Base-by-base conservation (phyloP, 2,329 filamentous ascomycete species). In the Dothideomycetes sp. region DNA sequence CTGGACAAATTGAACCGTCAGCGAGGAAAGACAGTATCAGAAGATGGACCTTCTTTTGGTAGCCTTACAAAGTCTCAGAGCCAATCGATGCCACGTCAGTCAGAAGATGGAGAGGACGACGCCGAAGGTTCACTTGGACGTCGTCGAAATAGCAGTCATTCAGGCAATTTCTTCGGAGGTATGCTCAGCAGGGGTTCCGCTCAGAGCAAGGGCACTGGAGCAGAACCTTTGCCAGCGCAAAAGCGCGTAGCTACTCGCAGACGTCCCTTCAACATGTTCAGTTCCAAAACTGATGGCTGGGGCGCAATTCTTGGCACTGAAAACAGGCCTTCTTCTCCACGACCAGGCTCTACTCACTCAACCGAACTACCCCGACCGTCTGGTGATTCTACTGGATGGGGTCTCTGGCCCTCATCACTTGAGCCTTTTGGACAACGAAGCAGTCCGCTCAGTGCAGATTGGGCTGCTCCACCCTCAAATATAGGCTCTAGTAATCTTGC, bases 311-410 rank as follows among this genome's bases (percentile, higher is more conserved):
- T 61, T 42, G 57, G 57, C 8, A 43, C 48, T 11, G 60, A 64
- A 5, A 51, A 42, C 19, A 46, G 63, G 14, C 63, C 66, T 11
- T 55, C 60, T 0, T 67, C 64, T 30, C 79, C 83, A 1, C 68
- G 82, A 14, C 81, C 83, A 10, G 67, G 51, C 37, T 47, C 64
- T 49, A 55, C 64, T 5, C 57, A 61, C 41, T 60, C 57, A 0
- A 71, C 70, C 4, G 81, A 84, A 43, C 67, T 88, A 38, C 81
- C 84, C 2, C 72, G 84, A 35, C 85, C 84, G 4, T 88, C 84
- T 1, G 83, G 81, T 1, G 85, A 91, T 45, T 84, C 79, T 46
- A 75, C 44, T 18, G 48, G 54, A 8, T 59, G 78, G 35, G 82
- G 80, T 17, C 84, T 87, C 45, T 81, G 79, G 56, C 70, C 72